Conservation (phyloP, 78 protist species). For the Dictyostelium capitatum region DNA sequence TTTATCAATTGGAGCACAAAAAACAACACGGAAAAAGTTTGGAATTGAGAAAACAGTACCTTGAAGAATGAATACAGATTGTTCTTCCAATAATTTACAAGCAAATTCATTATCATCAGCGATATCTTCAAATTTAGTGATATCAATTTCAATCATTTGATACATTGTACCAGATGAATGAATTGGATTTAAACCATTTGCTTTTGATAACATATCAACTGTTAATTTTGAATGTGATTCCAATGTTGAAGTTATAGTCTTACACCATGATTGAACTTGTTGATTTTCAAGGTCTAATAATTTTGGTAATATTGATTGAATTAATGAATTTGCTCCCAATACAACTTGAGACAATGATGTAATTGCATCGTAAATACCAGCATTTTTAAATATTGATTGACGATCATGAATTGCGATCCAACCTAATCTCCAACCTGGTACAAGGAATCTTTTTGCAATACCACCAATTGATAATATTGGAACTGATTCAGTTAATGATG, state of each 20-base stretch:
- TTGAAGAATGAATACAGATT: slow-evolving; percentile 91
- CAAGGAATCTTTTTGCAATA: slow-evolving; percentile 94
- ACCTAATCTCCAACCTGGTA: slow-evolving; percentile 98
- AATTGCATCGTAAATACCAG: slow-evolving; percentile 59
- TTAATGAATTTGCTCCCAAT: slow-evolving; percentile 90
- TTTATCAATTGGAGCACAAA: slow-evolving; percentile 90
- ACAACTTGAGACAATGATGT: slow-evolving; percentile 83
- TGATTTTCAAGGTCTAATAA: slow-evolving; percentile 60
- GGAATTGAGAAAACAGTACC: slow-evolving; percentile 84
- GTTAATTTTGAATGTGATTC: slow-evolving; percentile 80
- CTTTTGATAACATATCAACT: slow-evolving; percentile 47
- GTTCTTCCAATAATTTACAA: slow-evolving; percentile 85
- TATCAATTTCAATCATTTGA: slow-evolving; percentile 91
- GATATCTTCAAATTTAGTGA: slow-evolving; percentile 66
- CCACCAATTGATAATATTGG: slow-evolving; percentile 95
- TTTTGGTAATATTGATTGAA: slow-evolving; percentile 87
- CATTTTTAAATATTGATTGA: slow-evolving; percentile 22
- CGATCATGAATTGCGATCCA: slow-evolving; percentile 93
- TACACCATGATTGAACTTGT: slow-evolving; percentile 44
- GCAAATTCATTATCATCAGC: slow-evolving; percentile 83
- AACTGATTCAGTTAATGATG: slow-evolving; percentile 77
- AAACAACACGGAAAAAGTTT: slow-evolving; percentile 91
- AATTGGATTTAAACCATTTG: slow-evolving; percentile 85
- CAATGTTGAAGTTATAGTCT: slow-evolving; percentile 54
- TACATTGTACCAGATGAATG: slow-evolving; percentile 96